Evolutionary conservation across 73 alveolate genomes (phyloP).

Genomic region (Loxodes magnus): DNA sequence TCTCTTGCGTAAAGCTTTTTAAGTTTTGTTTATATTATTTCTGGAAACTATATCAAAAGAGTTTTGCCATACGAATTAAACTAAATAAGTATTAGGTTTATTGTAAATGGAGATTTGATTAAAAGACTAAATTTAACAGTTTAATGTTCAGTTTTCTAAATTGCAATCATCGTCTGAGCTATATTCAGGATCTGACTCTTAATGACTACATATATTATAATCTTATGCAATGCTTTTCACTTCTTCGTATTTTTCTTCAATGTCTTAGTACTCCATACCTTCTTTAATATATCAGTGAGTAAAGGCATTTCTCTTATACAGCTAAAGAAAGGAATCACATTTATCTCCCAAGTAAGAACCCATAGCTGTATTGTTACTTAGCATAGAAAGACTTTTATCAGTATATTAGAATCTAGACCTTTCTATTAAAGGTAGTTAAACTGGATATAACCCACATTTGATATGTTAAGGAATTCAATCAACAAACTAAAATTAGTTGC

Average conservation of each 20-base stretch:
- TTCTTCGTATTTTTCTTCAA: slow-evolving; percentile 47
- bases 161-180: too few relatives aligned
- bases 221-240: too few relatives aligned
- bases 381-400: slow-evolving; percentile 68
- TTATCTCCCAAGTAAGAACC: slow-evolving; percentile 39
- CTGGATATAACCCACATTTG: slow-evolving; percentile 93
- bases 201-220: too few relatives aligned
- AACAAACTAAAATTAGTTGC: slow-evolving; percentile 93
- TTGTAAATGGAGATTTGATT: too few relatives aligned
- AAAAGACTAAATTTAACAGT: too few relatives aligned
- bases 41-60: too few relatives aligned
- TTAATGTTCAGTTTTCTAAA: too few relatives aligned
- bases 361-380: slow-evolving; percentile 45
- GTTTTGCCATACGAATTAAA: too few relatives aligned
- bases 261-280: slow-evolving; percentile 61
- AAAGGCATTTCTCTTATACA: slow-evolving; percentile 53
- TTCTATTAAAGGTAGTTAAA: slow-evolving; percentile 92
- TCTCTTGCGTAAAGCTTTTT: too few relatives aligned
- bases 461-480: slow-evolving; percentile 97
- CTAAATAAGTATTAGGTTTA: too few relatives aligned
- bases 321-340: slow-evolving; percentile 48
- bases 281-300: slow-evolving; percentile 60
- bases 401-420: slow-evolving; percentile 93
- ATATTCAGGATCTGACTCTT: too few relatives aligned
- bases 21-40: too few relatives aligned